Evolutionary conservation across 306 rosid genomes (phyloP), one percentile per base, ranked within the genome.

Genomic region (Vigna radiata): DNA sequence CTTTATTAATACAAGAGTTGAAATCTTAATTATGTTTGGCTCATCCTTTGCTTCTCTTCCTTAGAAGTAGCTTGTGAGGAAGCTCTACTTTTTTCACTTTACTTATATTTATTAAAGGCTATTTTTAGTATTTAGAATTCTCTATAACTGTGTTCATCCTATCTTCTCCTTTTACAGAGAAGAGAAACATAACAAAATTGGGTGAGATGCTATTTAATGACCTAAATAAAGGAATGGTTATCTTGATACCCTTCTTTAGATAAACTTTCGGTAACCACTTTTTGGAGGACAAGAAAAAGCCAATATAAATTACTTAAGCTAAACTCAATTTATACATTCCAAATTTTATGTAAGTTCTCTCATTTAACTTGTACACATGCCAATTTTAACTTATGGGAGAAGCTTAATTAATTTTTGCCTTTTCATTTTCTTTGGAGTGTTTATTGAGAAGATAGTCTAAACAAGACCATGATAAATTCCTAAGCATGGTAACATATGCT

Each of bases 381-480:
- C 8, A n/a, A 4, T 52, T 16, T 49, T 49, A 49, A 49, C 19
- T 49, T 5, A 16, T 49, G 27, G 19, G 54, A 1, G 9, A 49
- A 49, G 19, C 54, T 5, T 52, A 52, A 52, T 52, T 52, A 8
- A 52, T 7, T n/a, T n/a, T n/a, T 52, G 0, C 4, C 23, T 7
- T 52, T 52, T 33, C 6, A 33, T 33, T 33, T 33, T 33, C 39
- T 33, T 33, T 33, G 6, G 1, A 33, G 23, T 52, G 23, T 18
- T 52, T 52, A n/a, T 17, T n/a, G 12, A 17, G 25, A 18, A 17
- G 25, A 17, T 52, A 17, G 19, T 17, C 58, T 4, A 18, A 60
- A 29, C 21, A 47, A 29, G 18, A 67, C 33, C 56, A 55, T 44
- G 81, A 31, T 68, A 18, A 68, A 44, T 77, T 43, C 31, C 16